Conservation (phyloP, 768 basidiomycete genomes). For the Leccinum rimulosum region DNA sequence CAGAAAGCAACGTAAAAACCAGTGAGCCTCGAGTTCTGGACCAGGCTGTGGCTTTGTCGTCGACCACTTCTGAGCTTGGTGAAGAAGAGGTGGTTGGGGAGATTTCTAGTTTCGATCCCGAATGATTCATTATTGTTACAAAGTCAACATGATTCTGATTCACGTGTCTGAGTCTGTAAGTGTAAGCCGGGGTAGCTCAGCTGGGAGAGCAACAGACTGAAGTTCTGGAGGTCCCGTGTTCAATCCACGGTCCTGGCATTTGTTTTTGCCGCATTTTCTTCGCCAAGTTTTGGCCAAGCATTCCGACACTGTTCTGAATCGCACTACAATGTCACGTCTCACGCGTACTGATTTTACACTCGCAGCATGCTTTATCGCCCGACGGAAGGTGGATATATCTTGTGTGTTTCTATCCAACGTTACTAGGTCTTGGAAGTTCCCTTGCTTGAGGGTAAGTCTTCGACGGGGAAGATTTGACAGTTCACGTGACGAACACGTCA, state of each 20-base stretch:
- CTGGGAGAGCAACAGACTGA: conserved; percentile 77
- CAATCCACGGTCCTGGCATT: conserved; percentile 54
- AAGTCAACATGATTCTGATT: not conserved
- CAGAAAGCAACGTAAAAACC: conserved; percentile 2
- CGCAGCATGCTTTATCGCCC: not conserved
- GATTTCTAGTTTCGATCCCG: conserved; percentile 23
- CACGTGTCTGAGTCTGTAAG: not conserved
- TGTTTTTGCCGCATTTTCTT: conserved; percentile 9
- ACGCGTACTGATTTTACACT: too few relatives aligned
- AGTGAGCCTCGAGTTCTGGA: not conserved
- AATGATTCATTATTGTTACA: conserved; percentile 7
- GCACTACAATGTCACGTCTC: not conserved
- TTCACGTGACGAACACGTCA: conserved; percentile 21
- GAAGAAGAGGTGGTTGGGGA: conserved; percentile 35
- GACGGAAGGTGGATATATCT: not conserved
- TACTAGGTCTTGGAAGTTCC: not conserved
- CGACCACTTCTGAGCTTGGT: conserved; percentile 31
- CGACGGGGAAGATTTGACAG: not conserved
- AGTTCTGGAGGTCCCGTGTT: conserved; percentile 60
- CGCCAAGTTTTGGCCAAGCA: not conserved
- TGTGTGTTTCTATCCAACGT: not conserved
- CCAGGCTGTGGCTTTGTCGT: conserved; percentile 31
- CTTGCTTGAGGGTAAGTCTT: not conserved
- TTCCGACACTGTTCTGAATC: not conserved
- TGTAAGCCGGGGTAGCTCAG: conserved; percentile 61